phyloP scores from a whole-genome alignment of 2,329 filamentous ascomycete genomes.

The Bipolaris sorokiniana region DNA sequence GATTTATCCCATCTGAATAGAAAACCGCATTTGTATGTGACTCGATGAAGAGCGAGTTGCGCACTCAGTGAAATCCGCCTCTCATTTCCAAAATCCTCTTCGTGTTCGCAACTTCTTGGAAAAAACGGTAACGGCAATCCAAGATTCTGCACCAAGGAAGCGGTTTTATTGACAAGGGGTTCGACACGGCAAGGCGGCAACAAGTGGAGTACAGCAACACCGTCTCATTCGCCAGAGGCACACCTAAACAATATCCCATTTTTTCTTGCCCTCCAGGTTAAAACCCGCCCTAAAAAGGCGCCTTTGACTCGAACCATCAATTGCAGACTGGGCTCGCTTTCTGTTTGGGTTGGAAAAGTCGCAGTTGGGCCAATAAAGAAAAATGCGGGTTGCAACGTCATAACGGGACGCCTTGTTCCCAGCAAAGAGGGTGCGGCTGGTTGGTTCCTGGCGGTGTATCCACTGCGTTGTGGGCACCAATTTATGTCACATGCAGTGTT shows the following conservation, averaged over 20 bases:
- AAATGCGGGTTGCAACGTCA: conserved; percentile 7
- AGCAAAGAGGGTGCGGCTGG: not conserved
- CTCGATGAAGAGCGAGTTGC: conserved; percentile 1
- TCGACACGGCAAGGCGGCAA: conserved; percentile 2
- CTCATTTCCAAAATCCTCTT: not conserved
- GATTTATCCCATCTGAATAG: not conserved
- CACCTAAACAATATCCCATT: not conserved
- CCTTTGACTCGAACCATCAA: not conserved
- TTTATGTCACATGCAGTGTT: not conserved
- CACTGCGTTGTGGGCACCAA: conserved; percentile 3
- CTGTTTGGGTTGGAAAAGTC: not conserved
- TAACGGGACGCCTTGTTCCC: conserved; percentile 1
- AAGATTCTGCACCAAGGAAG: conserved; percentile 11
- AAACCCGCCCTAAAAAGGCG: not conserved
- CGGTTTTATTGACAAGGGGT: not conserved
- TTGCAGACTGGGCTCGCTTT: not conserved
- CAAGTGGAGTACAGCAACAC: conserved; percentile 2
- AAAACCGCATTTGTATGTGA: not conserved
- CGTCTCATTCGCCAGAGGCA: conserved; percentile 8
- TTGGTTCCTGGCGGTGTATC: conserved; percentile 11
- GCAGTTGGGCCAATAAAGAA: conserved; percentile 6
- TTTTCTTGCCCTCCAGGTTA: not conserved
- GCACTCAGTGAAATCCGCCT: not conserved
- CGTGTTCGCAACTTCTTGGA: not conserved
- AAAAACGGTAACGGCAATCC: not conserved